Conservation (phyloP, 1,284 basidiomycete species). For the Cerrena zonata region DNA sequence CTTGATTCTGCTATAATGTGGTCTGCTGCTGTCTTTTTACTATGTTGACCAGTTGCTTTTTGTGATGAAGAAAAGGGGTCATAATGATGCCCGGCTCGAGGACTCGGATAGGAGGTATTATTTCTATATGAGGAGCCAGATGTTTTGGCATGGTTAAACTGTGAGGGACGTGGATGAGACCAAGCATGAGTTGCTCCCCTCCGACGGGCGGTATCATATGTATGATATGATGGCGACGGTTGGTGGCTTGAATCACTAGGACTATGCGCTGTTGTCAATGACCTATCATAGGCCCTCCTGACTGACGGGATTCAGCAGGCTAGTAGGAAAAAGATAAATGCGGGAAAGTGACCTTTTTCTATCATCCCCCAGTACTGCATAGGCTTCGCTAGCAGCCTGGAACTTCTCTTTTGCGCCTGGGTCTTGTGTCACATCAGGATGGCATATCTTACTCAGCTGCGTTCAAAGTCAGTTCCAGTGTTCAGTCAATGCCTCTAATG, state of each 20-base stretch:
- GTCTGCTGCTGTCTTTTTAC: slow-evolving; percentile 16
- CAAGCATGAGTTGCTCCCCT: slow-evolving; percentile 34
- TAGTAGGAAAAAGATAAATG: background rate
- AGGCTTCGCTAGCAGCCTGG: slow-evolving; percentile 45
- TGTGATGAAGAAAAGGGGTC: slow-evolving; percentile 27
- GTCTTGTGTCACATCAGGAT: slow-evolving; percentile 43
- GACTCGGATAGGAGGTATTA: slow-evolving; percentile 11
- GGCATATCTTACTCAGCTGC: slow-evolving; percentile 46
- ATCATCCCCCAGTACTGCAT: slow-evolving; percentile 41
- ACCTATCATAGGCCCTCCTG: slow-evolving; percentile 35
- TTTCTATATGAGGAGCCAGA: slow-evolving; percentile 13
- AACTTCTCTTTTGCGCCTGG: slow-evolving; percentile 37
- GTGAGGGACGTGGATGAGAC: slow-evolving; percentile 26
- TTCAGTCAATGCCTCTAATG: slow-evolving; percentile 4
- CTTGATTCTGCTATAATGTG: slow-evolving; percentile 22
- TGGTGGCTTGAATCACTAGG: slow-evolving; percentile 4
- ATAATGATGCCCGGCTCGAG: slow-evolving; percentile 11
- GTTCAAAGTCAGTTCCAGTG: background rate
- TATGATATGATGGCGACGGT: slow-evolving; percentile 1
- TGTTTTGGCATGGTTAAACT: slow-evolving; percentile 11
- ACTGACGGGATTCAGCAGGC: background rate
- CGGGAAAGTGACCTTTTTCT: slow-evolving; percentile 35
- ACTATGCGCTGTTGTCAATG: slow-evolving; percentile 13
- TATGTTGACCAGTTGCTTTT: slow-evolving; percentile 23
- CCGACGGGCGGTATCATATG: slow-evolving; percentile 10